Base-by-base conservation (phyloP, 495 filamentous ascomycete species). In the Neurospora tetrasperma region DNA sequence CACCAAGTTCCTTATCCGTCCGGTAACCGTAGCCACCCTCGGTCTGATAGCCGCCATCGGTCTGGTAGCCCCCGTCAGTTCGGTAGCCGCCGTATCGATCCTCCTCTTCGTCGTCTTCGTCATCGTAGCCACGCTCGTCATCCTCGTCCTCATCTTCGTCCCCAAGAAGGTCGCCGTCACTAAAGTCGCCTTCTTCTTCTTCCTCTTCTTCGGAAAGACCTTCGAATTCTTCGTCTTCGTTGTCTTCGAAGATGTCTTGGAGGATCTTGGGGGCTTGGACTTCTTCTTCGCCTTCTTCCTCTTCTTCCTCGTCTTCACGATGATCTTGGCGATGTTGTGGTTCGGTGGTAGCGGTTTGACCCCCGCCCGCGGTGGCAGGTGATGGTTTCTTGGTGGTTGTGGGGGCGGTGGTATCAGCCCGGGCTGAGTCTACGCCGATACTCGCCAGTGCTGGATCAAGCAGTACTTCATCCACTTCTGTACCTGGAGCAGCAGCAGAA, bases 141-240 rank as follows among this genome's bases (percentile, higher is more conserved):
- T 74, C 71, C 6, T 78, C 79, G 1, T 77, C 78, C 8, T 73
- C 75, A 14, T 54, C 69, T 18, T 76, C 73, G 14, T 73, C 74
- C 5, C 69, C 70, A 23, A 62, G 54, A 62, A 62, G 54, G 35
- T 76, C 73, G 11, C 73, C 72, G 7, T 77, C 73, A 69, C 76
- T 74, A 12, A 11, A 73, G 16, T 77, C 72, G 42, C 69, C 73
- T 27, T 66, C 74, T 20, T 66, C 74, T 20, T 71, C 73, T 27
- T 70, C 41, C 4, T 71, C 68, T 31, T 72, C 72, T 38, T 70
- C 44, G 31, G 69, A 44, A 14, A 74, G 54, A 18, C 35, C 54
- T 41, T 75, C 27, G 4, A 35, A 23, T 14, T 72, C 70, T 39
- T 75, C 75, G 4, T 73, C 76, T 2, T 77, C 77, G 66, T 76